A percentile compares a stretch with the other conserved stretches of the same genome.
phyloP scores from a whole-genome alignment of 75 land plant genomes.

The Pseudotsuga menziesii region DNA sequence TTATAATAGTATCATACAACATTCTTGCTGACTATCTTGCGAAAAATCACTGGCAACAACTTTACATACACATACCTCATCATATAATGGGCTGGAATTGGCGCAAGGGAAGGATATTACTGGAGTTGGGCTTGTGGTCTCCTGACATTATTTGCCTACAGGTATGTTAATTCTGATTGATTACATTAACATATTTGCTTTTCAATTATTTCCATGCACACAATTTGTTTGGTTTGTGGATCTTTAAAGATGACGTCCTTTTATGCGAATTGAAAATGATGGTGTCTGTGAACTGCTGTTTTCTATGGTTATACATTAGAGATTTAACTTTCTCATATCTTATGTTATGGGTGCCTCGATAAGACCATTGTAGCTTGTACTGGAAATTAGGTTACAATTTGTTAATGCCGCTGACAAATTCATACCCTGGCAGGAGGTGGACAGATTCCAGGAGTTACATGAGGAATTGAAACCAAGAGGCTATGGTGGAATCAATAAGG shows the following conservation, averaged over 20 bases:
- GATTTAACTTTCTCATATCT: background rate
- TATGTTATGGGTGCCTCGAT: background rate
- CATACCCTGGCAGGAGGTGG: slow-evolving; percentile 76
- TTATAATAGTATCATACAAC: slow-evolving; percentile 80
- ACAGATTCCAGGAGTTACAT: slow-evolving; percentile 70
- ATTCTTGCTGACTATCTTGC: slow-evolving; percentile 90
- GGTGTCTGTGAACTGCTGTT: background rate
- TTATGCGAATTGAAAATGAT: background rate
- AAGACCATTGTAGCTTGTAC: background rate
- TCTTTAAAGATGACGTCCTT: background rate
- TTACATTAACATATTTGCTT: background rate
- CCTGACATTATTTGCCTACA: slow-evolving; percentile 96
- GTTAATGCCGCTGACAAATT: slow-evolving; percentile 4
- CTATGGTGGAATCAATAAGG: slow-evolving; percentile 86
- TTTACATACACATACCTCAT: slow-evolving; percentile 80
- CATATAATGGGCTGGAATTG: slow-evolving; percentile 71
- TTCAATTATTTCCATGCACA: background rate
- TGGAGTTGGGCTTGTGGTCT: slow-evolving; percentile 91
- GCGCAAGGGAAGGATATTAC: slow-evolving; percentile 59
- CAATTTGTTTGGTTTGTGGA: background rate
- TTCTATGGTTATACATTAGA: slow-evolving; percentile 1
- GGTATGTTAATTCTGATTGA: slow-evolving; percentile 30
- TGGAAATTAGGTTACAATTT: background rate
- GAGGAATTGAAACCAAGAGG: slow-evolving; percentile 47
- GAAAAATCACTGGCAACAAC: slow-evolving; percentile 41